A percentile compares a stretch with the other conserved stretches of the same genome.
Conservation (phyloP, 768 basidiomycete species). For the Boletellus ananiceps region DNA sequence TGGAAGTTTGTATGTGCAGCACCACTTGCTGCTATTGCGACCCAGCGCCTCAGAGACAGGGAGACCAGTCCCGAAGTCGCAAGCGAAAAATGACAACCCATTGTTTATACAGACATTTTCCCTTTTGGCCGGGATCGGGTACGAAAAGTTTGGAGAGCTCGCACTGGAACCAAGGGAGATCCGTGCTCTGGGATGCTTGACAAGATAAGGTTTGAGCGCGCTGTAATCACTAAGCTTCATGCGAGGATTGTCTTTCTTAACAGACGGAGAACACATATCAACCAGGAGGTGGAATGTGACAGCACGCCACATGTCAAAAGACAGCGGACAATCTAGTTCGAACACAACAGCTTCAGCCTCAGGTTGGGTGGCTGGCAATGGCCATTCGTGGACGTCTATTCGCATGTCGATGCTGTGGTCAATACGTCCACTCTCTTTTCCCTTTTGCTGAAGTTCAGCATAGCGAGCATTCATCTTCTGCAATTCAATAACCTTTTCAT, state of each 20-base stretch:
- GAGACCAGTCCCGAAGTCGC: constrained; percentile 14
- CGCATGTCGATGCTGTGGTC: background rate
- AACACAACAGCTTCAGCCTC: background rate
- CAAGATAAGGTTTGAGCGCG: background rate
- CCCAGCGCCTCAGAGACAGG: constrained; percentile 16
- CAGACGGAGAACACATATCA: constrained; percentile 27
- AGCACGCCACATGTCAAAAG: constrained; percentile 1
- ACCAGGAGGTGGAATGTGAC: constrained; percentile 26
- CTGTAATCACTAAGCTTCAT: background rate
- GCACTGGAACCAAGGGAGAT: constrained; percentile 36
- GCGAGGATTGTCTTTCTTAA: background rate
- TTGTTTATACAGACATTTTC: constrained; percentile 26
- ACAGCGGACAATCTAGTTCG: background rate
- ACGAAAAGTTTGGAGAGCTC: constrained; percentile 28
- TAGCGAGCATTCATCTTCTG: background rate
- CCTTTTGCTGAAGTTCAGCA: too few relatives aligned
- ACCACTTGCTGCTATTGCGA: constrained; percentile 5
- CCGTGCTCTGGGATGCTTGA: constrained; percentile 12
- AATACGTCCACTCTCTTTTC: background rate
- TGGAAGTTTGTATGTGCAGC: constrained; percentile 33
- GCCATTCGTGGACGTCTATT: constrained; percentile 39
- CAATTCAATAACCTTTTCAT: constrained; percentile 29
- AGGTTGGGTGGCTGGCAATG: constrained; percentile 31
- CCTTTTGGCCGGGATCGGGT: constrained; percentile 18
- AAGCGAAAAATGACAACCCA: constrained; percentile 25